phyloP scores from a whole-genome alignment of 192 early-diverging fungal species.

The Podila epicladia region DNA sequence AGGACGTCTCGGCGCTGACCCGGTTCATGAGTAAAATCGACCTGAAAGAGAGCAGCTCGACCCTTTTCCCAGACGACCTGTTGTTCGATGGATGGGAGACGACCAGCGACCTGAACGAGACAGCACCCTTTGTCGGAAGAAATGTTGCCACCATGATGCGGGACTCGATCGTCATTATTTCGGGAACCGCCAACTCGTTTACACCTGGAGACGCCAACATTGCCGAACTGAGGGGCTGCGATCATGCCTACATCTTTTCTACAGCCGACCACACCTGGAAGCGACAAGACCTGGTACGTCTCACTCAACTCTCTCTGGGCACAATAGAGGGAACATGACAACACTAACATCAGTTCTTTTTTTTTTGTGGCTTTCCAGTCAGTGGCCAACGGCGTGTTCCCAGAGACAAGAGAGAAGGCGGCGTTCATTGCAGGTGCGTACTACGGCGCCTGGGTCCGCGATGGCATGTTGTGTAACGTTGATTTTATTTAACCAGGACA shows the following conservation, averaged over 20 bases:
- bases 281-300: conserved; percentile 26
- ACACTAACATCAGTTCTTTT: not conserved
- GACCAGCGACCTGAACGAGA: conserved; percentile 24
- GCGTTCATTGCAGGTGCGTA: conserved; percentile 33
- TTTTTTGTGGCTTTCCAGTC: conserved; percentile 2
- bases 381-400: conserved; percentile 10
- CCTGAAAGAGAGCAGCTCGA: conserved; percentile 24
- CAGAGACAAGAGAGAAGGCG: conserved; percentile 39
- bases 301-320: not conserved
- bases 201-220: conserved; percentile 26
- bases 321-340: not conserved
- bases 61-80: conserved; percentile 22
- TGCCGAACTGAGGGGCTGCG: conserved; percentile 22
- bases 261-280: conserved; percentile 12
- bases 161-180: conserved; percentile 28
- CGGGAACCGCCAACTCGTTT: conserved; percentile 47
- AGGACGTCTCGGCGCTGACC: conserved; percentile 20
- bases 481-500: not conserved
- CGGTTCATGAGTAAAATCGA: conserved; percentile 26
- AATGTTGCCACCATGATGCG: conserved; percentile 32
- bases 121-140: conserved; percentile 35
- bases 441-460: not conserved
- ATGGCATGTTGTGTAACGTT: too few species aligned
- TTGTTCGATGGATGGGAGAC: conserved; percentile 31
- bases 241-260: conserved; percentile 42